These are phyloP conservation scores for Nyctanthes arbortristis DNA, from an alignment of 257 asterid genomes.

Conservation along the genomic window DNA sequence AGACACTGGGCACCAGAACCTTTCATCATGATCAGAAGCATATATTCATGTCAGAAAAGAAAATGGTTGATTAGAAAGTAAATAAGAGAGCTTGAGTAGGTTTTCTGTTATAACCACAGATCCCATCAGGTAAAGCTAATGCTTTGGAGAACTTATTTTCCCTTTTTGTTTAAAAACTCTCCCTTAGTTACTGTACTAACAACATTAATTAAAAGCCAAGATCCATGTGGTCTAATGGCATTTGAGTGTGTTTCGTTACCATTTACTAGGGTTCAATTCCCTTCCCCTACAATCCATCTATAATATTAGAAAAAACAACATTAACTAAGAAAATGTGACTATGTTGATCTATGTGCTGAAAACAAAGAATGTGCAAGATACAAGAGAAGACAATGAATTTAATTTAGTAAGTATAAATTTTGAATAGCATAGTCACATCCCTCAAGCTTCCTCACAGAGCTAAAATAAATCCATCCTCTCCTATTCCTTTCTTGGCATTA, in stretches of 20 bases:
- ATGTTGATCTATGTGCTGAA: background rate
- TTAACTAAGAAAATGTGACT: background rate
- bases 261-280: no score
- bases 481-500: background rate
- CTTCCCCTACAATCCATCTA: no score
- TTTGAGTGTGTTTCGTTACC: no score
- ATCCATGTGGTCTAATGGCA: background rate
- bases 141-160: slow-evolving; percentile 12
- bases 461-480: background rate
- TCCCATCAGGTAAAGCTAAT: slow-evolving; percentile 3
- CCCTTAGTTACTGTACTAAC: background rate
- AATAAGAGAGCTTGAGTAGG: slow-evolving; percentile 1
- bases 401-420: background rate
- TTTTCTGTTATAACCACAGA: background rate
- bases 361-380: background rate
- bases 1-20: slow-evolving; percentile 9
- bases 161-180: background rate
- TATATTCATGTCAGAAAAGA: slow-evolving; percentile 4
- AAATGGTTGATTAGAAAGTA: background rate
- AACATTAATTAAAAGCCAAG: slow-evolving; percentile 3
- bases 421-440: background rate
- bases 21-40: background rate
- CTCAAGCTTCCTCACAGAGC: background rate
- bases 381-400: slow-evolving; percentile 11
- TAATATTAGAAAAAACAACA: no score